These are phyloP conservation scores for Quercus cerris DNA, from an alignment of 306 rosid genomes.

Conservation along the genomic window DNA sequence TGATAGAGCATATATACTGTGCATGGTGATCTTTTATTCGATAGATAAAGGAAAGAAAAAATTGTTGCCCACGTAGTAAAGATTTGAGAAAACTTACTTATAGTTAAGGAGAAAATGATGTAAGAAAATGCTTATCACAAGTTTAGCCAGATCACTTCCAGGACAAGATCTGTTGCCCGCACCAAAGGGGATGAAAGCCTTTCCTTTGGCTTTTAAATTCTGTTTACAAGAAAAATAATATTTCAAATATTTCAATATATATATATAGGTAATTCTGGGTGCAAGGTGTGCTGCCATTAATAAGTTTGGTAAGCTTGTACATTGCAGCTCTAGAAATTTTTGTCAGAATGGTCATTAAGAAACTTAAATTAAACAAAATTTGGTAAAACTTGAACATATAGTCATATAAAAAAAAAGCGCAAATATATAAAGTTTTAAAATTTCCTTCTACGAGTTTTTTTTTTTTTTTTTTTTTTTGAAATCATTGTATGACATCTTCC, in stretches of 20 bases:
- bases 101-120: conserved; percentile 28
- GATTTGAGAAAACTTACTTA: conserved; percentile 12
- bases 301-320: no score
- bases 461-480: no score
- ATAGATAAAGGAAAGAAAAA: not conserved
- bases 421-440: no score
- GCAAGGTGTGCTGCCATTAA: no score
- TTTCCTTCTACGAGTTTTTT: no score
- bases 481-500: no score
- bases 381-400: no score
- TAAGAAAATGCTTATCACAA: conserved; percentile 28
- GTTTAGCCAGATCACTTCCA: conserved; percentile 27
- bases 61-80: not conserved
- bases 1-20: not conserved
- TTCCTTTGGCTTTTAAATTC: conserved; percentile 17
- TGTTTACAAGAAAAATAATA: not conserved
- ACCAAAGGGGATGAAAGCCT: conserved; percentile 31
- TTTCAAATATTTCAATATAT: not conserved
- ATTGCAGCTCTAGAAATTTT: no score
- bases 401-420: no score
- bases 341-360: no score
- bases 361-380: no score
- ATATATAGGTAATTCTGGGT: no score
- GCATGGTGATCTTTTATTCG: not conserved
- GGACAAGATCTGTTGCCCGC: conserved; percentile 29